Conservation (phyloP, 768 basidiomycete species). For the Hericium rajendrae region DNA sequence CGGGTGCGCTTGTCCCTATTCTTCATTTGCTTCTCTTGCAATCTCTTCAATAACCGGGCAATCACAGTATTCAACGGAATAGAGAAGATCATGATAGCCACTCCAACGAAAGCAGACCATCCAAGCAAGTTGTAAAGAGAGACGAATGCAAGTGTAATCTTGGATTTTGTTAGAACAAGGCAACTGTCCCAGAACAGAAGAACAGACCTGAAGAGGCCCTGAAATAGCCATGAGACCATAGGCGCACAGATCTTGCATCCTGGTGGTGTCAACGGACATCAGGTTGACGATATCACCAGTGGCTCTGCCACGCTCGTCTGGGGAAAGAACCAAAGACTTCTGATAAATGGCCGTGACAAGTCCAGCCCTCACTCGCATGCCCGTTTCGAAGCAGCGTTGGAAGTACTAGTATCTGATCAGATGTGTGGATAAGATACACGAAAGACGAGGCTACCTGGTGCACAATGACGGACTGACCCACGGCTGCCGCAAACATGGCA, state of each 20-base stretch:
- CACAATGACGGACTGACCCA: constrained; percentile 69
- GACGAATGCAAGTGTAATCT: constrained; percentile 84
- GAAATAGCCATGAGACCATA: constrained; percentile 80
- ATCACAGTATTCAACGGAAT: constrained; percentile 68
- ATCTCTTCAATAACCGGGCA: constrained; percentile 56
- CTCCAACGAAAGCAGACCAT: constrained; percentile 86
- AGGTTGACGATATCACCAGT: constrained; percentile 92
- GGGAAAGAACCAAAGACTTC: constrained; percentile 79
- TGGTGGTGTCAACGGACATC: constrained; percentile 79
- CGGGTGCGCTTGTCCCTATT: constrained; percentile 77
- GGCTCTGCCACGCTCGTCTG: constrained; percentile 71
- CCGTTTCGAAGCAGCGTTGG: constrained; percentile 72
- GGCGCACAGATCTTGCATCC: constrained; percentile 72
- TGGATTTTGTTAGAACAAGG: neutral
- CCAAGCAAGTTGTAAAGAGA: constrained; percentile 86
- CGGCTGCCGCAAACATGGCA: constrained; percentile 72
- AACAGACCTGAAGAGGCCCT: constrained; percentile 70
- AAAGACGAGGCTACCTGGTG: constrained; percentile 49
- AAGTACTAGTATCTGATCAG: constrained; percentile 51
- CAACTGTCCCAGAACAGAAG: neutral
- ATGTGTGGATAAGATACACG: too few species aligned
- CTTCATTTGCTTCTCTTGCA: constrained; percentile 91
- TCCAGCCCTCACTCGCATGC: constrained; percentile 91
- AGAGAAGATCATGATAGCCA: constrained; percentile 79
- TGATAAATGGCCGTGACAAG: constrained; percentile 79